These are phyloP conservation scores for Verticillium tricorpus DNA, from an alignment of 2,329 filamentous ascomycete species.

Conservation along the genomic window DNA sequence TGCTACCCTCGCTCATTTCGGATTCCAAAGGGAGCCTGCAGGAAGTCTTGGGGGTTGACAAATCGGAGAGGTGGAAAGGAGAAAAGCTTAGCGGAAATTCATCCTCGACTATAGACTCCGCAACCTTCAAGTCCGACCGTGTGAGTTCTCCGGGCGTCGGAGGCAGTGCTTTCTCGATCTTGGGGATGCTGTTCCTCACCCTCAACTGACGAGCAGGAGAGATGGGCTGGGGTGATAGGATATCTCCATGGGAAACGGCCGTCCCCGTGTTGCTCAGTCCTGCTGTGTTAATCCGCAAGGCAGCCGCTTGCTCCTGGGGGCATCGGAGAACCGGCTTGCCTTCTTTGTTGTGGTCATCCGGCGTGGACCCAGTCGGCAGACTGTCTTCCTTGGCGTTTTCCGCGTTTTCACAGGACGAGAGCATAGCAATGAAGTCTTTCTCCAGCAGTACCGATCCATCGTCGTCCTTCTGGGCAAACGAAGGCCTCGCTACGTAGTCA, in stretches of 20 bases:
- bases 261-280: neutral
- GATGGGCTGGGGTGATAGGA: constrained; percentile 43
- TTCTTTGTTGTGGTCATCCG: neutral
- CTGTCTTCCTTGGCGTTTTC: neutral
- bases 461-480: constrained; percentile 15
- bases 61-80: constrained; percentile 12
- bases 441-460: neutral
- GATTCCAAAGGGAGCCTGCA: neutral
- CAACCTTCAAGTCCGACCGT: neutral
- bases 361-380: neutral
- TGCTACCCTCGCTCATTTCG: neutral
- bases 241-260: constrained; percentile 13
- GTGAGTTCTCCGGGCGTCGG: constrained; percentile 31
- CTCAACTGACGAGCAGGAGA: constrained; percentile 40
- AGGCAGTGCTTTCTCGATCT: constrained; percentile 49
- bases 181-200: constrained; percentile 44
- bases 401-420: neutral
- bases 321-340: constrained; percentile 8
- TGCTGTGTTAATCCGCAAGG: constrained; percentile 15
- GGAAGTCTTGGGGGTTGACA: constrained; percentile 5
- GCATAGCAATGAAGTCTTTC: neutral
- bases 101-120: constrained; percentile 2
- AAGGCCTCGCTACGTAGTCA: constrained; percentile 19
- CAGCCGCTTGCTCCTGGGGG: constrained; percentile 22
- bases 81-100: constrained; percentile 7